Percentiles rank a stretch among this genome's conserved stretches.
phyloP scores from a whole-genome alignment of 2,329 filamentous ascomycete genomes.

The Hirsutella thompsonii region DNA sequence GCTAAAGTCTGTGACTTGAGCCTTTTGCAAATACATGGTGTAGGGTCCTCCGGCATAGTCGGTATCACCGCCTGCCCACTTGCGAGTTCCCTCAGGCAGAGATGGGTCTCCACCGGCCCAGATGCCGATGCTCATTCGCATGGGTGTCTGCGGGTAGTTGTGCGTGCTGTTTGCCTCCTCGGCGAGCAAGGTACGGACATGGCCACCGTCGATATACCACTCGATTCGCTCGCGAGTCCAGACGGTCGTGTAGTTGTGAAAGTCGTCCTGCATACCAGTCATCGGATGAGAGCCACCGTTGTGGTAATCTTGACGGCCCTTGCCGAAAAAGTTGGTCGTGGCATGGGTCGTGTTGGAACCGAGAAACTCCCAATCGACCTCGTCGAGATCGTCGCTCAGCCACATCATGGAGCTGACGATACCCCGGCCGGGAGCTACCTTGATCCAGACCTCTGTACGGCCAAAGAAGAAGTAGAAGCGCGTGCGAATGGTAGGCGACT shows the following conservation, averaged over 20 bases:
- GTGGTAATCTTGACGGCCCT: slow-evolving; percentile 51
- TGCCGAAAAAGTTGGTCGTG: slow-evolving; percentile 69
- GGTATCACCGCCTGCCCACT: slow-evolving; percentile 59
- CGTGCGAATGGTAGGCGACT: slow-evolving; percentile 68
- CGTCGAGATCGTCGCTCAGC: slow-evolving; percentile 72
- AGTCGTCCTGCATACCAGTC: slow-evolving; percentile 43
- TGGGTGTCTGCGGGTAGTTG: slow-evolving; percentile 65
- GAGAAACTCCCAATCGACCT: slow-evolving; percentile 79
- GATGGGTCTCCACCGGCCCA: slow-evolving; percentile 49
- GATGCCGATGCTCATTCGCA: slow-evolving; percentile 55
- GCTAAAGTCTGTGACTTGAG: slow-evolving; percentile 42
- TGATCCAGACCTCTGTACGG: slow-evolving; percentile 63
- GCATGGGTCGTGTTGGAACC: slow-evolving; percentile 51
- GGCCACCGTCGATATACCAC: slow-evolving; percentile 57
- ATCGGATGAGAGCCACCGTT: slow-evolving; percentile 48
- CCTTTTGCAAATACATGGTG: slow-evolving; percentile 60
- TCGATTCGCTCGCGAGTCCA: slow-evolving; percentile 57
- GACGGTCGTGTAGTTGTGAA: slow-evolving; percentile 64
- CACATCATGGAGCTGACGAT: slow-evolving; percentile 76
- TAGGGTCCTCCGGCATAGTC: slow-evolving; percentile 55
- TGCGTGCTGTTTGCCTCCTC: slow-evolving; percentile 47
- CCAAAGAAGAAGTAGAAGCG: slow-evolving; percentile 83
- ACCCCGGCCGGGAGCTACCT: slow-evolving; percentile 60
- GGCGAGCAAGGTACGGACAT: slow-evolving; percentile 50
- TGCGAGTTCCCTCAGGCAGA: slow-evolving; percentile 41